These are phyloP conservation scores for Penicillium rolfsii DNA, from an alignment of 2,329 filamentous ascomycete species.

Conservation along the genomic window DNA sequence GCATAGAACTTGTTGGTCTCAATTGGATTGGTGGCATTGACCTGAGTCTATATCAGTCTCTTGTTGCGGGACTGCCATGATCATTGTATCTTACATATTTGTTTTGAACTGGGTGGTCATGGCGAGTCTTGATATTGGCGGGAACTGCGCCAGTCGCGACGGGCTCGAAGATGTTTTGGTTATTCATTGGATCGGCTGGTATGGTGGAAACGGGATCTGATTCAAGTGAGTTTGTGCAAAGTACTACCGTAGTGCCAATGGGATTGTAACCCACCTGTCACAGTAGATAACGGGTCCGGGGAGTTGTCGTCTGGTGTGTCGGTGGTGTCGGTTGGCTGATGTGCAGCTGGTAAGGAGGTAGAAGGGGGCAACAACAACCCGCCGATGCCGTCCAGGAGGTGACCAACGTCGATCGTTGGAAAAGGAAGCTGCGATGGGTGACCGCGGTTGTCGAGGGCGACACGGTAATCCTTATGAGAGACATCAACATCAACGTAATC, in stretches of 20 bases:
- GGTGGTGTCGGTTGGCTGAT: constrained; percentile 3
- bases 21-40: constrained; percentile 40
- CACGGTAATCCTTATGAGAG: constrained; percentile 35
- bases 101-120: constrained; percentile 49
- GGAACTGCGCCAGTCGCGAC: constrained; percentile 45
- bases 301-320: neutral
- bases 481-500: constrained; percentile 15
- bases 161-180: constrained; percentile 49
- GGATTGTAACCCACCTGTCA: neutral
- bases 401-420: constrained; percentile 25
- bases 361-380: constrained; percentile 1
- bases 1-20: constrained; percentile 67
- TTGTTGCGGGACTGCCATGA: neutral
- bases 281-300: neutral
- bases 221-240: neutral
- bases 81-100: constrained; percentile 37
- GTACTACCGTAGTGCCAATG: too few relatives aligned
- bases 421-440: constrained; percentile 36
- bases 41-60: constrained; percentile 24
- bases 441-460: constrained; percentile 37
- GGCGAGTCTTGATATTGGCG: constrained; percentile 40
- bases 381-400: constrained; percentile 23
- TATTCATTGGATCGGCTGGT: constrained; percentile 30
- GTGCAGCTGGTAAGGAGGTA: neutral
- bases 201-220: neutral